Evolutionary conservation across 108 stramenopile species (phyloP), one percentile per base, ranked within the genome.

Genomic region (Cyclotella kingstonii): DNA sequence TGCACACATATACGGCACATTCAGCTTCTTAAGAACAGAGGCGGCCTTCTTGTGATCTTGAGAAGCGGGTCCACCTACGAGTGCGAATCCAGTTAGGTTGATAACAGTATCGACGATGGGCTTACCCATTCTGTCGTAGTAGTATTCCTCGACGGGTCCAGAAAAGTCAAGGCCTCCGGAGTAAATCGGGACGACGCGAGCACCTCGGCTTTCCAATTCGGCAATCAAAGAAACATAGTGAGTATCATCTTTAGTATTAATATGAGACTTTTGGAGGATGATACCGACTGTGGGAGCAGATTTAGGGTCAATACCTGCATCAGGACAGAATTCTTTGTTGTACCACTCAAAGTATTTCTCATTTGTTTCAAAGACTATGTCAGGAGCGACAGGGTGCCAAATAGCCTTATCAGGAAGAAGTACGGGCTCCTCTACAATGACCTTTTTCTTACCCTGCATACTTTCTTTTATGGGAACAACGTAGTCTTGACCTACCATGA

Each of bases 371-470:
- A 95, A 97, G 15, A 97, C 96, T 42, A 90, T 83, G 48, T 82
- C 69, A 9, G 92, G 92, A 9, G 95, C 96, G 14, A 97, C 89
- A 27, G 96, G 96, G 66, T 97, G 96, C 96, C 96, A 97, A 57
- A 97, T 97, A 44, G 95, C 96, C 78, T 95, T 97, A 78, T 97
- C 96, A 57, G 96, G 95, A 21, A 97, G 89, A n/a, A 97, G 84
- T 9, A 95, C 81, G 5, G 96, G 96, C 52, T 94, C 96, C 59
- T 82, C 82, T 21, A 88, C 82, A 2, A 79, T 81, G 46, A 87
- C 76, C 72, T 86, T 87, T 28, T 84, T 70, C 60, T 89, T 89
- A 18, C 89, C 92, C 34, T 72, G 68, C 89, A 94, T 90, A 39
- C 42, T 56, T 29, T 80, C 82, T 62, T 81, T 82, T 65, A 96